Conservation (phyloP, 345 rosid species). For the Citrus medica region DNA sequence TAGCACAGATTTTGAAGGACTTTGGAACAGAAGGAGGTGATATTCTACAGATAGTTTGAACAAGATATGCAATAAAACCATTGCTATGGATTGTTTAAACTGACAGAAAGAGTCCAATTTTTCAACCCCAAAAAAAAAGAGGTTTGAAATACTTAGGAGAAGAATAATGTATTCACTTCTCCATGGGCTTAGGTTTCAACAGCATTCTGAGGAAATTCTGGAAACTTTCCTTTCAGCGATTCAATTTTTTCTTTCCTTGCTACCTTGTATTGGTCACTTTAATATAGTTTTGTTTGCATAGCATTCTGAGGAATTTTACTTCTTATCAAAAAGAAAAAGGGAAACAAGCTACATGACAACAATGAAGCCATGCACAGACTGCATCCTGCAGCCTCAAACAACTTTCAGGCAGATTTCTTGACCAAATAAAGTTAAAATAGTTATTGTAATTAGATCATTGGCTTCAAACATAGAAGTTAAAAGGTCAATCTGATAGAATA, state of each 20-base stretch:
- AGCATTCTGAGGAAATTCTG: not conserved
- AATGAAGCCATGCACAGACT: not conserved
- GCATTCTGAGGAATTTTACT: not conserved
- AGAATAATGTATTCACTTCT: not conserved
- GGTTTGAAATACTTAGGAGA: not conserved
- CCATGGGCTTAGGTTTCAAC: not conserved
- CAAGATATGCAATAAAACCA: not conserved
- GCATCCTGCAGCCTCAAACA: not conserved
- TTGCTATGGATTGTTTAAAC: not conserved
- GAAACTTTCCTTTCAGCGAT: not conserved
- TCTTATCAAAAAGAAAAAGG: not conserved
- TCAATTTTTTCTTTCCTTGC: not conserved
- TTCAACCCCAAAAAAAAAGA: not conserved
- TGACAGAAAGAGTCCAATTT: not conserved
- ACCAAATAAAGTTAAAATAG: conserved; percentile 1
- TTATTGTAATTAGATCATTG: not conserved
- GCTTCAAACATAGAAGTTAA: not conserved
- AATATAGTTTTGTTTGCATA: not conserved
- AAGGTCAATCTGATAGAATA: not conserved
- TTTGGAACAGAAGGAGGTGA: not conserved
- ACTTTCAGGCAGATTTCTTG: not conserved
- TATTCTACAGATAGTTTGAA: not conserved
- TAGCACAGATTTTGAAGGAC: not conserved
- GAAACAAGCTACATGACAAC: not conserved
- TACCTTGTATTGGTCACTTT: not conserved